Evolutionary conservation across 2,329 filamentous ascomycete species (phyloP).

Genomic region (Trichophyton equinum): DNA sequence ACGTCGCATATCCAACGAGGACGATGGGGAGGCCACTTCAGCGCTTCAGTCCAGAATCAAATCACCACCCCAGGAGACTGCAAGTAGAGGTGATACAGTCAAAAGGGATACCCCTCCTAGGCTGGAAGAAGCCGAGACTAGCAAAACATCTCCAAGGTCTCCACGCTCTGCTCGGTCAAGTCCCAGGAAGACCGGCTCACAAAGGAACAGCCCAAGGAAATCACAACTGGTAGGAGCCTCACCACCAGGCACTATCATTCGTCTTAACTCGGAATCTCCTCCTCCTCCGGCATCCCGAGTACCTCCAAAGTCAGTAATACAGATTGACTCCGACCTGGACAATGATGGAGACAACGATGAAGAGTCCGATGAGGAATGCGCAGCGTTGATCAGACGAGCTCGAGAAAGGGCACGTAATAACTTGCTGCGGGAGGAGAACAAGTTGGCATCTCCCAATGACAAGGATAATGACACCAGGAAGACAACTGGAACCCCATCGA

Average conservation of each 20-base stretch:
- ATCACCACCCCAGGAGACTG: neutral
- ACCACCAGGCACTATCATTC: neutral
- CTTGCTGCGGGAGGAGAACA: neutral
- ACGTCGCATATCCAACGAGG: slow-evolving; percentile 17
- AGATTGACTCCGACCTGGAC: neutral
- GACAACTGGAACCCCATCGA: neutral
- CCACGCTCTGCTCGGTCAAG: neutral
- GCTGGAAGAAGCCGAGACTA: neutral
- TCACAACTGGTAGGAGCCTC: neutral
- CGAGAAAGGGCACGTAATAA: slow-evolving; percentile 25
- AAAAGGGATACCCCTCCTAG: neutral
- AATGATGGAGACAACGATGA: slow-evolving; percentile 5
- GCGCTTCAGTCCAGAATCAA: neutral
- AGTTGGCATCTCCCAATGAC: neutral
- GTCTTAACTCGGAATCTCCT: neutral
- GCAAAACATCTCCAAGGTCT: neutral
- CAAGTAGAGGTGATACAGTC: neutral
- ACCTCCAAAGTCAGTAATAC: neutral
- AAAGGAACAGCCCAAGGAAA: neutral
- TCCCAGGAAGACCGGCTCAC: neutral
- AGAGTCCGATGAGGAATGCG: slow-evolving; percentile 32
- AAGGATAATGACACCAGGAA: neutral
- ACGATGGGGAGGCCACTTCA: slow-evolving; percentile 1
- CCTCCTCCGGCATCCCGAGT: neutral
- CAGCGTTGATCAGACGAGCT: slow-evolving; percentile 31